These are phyloP conservation scores for Podospora bellae-mahoneyi DNA, from an alignment of 495 filamentous ascomycete species.

Conservation along the genomic window DNA sequence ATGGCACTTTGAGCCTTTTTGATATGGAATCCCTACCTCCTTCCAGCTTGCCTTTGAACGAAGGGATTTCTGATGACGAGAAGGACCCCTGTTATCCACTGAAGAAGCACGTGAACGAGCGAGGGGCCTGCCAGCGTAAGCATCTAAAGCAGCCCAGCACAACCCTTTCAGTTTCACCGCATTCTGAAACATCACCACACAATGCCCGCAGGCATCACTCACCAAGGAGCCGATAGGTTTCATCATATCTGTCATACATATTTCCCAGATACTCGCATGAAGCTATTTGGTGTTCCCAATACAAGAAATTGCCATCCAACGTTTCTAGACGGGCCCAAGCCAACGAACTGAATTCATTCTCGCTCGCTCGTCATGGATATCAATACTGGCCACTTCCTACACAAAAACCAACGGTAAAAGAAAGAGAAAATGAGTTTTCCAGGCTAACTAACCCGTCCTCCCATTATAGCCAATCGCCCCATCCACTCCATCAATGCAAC, in stretches of 20 bases:
- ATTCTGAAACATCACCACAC: neutral
- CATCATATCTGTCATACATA: neutral
- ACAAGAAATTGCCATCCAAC: neutral
- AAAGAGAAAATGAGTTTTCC: slow-evolving; percentile 9
- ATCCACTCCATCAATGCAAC: neutral
- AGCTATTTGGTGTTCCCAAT: neutral
- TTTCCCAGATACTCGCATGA: neutral
- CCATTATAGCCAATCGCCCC: neutral
- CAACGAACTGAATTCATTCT: neutral
- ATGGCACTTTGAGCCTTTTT: too few relatives aligned
- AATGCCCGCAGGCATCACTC: neutral
- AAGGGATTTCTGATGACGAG: neutral
- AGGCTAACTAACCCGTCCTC: neutral
- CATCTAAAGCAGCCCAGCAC: neutral
- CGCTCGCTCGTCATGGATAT: slow-evolving; percentile 13
- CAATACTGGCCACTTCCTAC: slow-evolving; percentile 9
- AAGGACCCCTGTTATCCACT: neutral
- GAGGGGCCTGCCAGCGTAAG: neutral
- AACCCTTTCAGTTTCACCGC: neutral
- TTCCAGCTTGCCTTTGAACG: neutral
- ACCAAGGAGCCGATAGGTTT: neutral
- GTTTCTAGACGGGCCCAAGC: neutral
- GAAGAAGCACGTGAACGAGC: neutral
- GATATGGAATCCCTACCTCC: neutral
- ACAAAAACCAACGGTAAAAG: neutral